A percentile compares a stretch with the other conserved stretches of the same genome.
Evolutionary conservation across 148 eudicot genomes (phyloP).

Genomic region (Cornus kousa): DNA sequence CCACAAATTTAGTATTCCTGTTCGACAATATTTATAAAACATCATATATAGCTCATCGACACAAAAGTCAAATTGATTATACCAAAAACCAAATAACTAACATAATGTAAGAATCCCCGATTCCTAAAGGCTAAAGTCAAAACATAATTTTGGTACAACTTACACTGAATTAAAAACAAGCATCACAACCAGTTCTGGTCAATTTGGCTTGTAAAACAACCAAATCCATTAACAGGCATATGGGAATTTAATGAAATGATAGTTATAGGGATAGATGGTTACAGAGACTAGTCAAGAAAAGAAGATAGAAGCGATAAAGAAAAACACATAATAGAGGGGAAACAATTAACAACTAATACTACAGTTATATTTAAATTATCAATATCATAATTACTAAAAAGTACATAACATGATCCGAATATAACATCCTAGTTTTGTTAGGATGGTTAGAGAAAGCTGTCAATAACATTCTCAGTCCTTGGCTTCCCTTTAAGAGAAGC

Average conservation of each 20-base stretch:
- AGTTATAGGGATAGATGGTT: too few relatives aligned
- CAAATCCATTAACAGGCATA: too few relatives aligned
- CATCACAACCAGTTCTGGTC: too few relatives aligned
- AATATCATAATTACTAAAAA: too few relatives aligned
- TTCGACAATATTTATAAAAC: neutral
- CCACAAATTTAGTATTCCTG: neutral
- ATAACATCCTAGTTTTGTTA: neutral
- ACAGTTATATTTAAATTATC: neutral
- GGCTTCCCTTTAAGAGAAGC: neutral
- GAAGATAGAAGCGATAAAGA: too few relatives aligned
- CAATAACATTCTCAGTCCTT: neutral
- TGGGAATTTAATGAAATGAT: too few relatives aligned
- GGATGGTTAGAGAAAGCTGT: neutral
- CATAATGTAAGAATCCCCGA: neutral
- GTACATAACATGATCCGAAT: neutral
- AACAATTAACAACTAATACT: neutral
- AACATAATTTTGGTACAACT: neutral
- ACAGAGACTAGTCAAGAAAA: too few relatives aligned
- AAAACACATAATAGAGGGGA: neutral
- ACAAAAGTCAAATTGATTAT: neutral
- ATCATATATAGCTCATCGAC: neutral
- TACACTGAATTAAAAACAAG: neutral
- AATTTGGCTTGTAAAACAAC: too few relatives aligned
- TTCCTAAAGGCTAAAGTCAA: neutral
- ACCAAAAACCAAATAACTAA: neutral